Evolutionary conservation across 139 green algal genomes (phyloP).

Genomic region (Spirogloea muscicola): DNA sequence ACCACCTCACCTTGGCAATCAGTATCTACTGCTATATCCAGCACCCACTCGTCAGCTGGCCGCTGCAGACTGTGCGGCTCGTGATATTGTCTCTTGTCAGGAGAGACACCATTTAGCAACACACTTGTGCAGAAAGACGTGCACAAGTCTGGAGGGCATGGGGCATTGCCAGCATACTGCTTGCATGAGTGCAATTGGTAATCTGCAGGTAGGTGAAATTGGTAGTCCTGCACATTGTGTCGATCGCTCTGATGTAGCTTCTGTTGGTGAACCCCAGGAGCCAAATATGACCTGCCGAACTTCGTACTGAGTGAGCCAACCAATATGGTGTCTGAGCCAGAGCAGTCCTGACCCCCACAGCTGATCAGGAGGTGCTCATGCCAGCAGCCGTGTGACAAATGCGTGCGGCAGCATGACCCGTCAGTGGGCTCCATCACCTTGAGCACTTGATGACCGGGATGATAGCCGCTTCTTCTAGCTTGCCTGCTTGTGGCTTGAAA

Average conservation of each 20-base stretch:
- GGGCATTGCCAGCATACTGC: neutral
- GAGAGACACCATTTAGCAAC: neutral
- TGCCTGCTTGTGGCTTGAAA: too few relatives aligned
- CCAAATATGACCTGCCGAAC: slow-evolving; percentile 17
- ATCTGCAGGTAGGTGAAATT: neutral
- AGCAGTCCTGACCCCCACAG: too few relatives aligned
- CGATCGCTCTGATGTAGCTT: neutral
- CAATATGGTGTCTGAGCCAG: too few relatives aligned
- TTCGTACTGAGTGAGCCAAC: slow-evolving; percentile 10
- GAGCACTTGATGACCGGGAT: too few relatives aligned
- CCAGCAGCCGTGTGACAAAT: too few relatives aligned
- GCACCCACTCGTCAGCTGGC: too few relatives aligned
- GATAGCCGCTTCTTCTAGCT: too few relatives aligned
- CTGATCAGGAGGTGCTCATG: too few relatives aligned
- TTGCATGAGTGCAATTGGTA: neutral
- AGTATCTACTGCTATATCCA: neutral
- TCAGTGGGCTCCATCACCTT: too few relatives aligned
- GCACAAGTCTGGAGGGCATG: neutral
- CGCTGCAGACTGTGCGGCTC: too few relatives aligned
- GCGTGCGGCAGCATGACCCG: too few relatives aligned
- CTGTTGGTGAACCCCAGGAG: slow-evolving; percentile 1
- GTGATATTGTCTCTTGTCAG: neutral
- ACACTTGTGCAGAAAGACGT: neutral
- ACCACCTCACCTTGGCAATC: neutral
- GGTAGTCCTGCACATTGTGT: neutral